Base-by-base conservation (phyloP, 2,329 filamentous ascomycete genomes). In the Nemania sp. region DNA sequence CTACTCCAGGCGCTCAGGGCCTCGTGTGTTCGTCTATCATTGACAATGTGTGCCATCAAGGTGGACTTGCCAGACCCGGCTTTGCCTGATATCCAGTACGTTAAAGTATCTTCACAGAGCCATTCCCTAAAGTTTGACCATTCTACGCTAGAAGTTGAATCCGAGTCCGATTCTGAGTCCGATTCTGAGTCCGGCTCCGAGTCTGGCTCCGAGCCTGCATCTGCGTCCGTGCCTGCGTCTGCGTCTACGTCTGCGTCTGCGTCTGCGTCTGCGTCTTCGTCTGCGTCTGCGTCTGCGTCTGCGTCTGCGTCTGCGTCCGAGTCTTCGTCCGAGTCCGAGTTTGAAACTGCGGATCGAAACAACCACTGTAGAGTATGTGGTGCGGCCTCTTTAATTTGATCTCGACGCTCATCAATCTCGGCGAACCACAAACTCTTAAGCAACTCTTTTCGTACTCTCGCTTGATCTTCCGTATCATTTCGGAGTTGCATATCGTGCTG, bases 31-130 rank as follows among this genome's bases (percentile, higher is more conserved):
- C 61, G 51, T 20, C 15, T 0, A 22, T 69, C 64, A 13, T 62
- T 10, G 3, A 67, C 26, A n/a, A 71, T 62, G 18, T 70, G 52
- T 20, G 61, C 61, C 64, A 71, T 70, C 15, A 71, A 27, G 1
- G 66, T 70, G 3, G 69, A 70, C 26, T 70, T 70, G 1, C 69
- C 69, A 3, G 66, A 66, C 2, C 68, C 68, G 13, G 63, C 54
- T 43, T 71, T 71, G 6, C 69, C 69, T n/a, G 58, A 69, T 29
- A 71, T 62, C 69, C 69, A 71, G 47, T 67, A 71, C 1, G 38
- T 63, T 3, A 59, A 59, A 47, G 45, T 62, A 20, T 65, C 63
- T 22, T 63, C 43, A 13, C 63, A 53, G 8, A 71, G 26, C 63
- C 69, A 71, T 57, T 58, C 24, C 11, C 45, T 27, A 27, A 70